These are phyloP conservation scores for Solanum chmielewskii DNA, from an alignment of 257 asterid genomes.

Conservation along the genomic window DNA sequence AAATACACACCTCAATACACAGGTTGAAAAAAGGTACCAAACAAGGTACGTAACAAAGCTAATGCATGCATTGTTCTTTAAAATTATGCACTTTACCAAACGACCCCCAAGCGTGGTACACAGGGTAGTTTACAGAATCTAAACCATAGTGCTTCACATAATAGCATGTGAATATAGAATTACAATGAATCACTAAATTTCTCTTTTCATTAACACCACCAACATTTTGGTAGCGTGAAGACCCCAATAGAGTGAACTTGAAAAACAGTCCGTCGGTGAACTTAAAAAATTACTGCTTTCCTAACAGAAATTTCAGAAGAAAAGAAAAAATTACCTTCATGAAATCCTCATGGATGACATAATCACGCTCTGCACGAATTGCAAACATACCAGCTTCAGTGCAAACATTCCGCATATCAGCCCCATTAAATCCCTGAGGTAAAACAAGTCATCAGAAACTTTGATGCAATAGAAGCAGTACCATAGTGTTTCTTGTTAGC, in stretches of 20 bases:
- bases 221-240: background rate
- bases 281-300: background rate
- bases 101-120: background rate
- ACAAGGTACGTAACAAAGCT: background rate
- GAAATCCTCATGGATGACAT: slow-evolving; percentile 95
- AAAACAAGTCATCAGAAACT: background rate
- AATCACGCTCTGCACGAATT: slow-evolving; percentile 93
- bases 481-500: background rate
- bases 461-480: background rate
- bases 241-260: background rate
- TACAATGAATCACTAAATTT: background rate
- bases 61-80: background rate
- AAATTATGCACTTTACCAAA: background rate
- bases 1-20: background rate
- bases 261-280: background rate
- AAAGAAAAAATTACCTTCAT: slow-evolving; percentile 53
- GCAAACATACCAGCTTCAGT: slow-evolving; percentile 98
- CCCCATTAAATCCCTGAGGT: slow-evolving; percentile 87
- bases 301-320: background rate
- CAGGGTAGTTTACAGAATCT: background rate
- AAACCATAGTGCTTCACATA: background rate
- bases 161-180: background rate
- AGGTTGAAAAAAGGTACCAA: background rate
- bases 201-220: background rate
- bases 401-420: slow-evolving; percentile 91